Evolutionary conservation across 148 eudicot genomes (phyloP), one percentile per base, ranked within the genome.

Genomic region (Silene uniflora): DNA sequence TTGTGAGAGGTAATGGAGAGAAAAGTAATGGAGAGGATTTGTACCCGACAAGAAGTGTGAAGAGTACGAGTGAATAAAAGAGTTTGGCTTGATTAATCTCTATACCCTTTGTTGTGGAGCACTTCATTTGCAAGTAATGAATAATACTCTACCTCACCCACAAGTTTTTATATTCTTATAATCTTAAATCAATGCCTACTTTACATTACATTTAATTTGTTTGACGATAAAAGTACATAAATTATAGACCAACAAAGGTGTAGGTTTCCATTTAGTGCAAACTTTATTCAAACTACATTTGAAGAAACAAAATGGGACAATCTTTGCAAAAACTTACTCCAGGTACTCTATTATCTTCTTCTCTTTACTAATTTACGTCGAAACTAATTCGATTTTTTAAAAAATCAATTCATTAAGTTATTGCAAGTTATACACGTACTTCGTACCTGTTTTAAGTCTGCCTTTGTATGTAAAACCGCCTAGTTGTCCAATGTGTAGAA

Each of bases 51-150:
- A 12, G 12, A 47, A 47, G 52, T 24, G 67, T 63, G 39, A 39
- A 67, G 23, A n/a, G 16, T 19, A 68, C 56, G 55, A 10, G 5
- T 68, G 55, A 9, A 23, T 52, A 1, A 3, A 44, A n/a, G 13
- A 68, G 72, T 69, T 69, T 46, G 56, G 11, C 21, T 66, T 22
- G 14, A 61, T 9, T 61, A 23, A 61, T n/a, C n/a, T 18, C 13
- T 6, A n/a, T n/a, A 64, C 52, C 13, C 55, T 39, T 27, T 17
- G 29, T 73, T 81, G 77, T 67, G n/a, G n/a, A n/a, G n/a, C n/a
- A 79, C 87, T 79, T 79, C 74, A 59, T 42, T 39, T 61, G 18
- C 63, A 77, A 73, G 87, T 18, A 81, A 84, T 63, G 87, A 27
- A 77, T 77, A 56, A 79, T 84, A 35, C 82, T 75, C 42, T 73